Conservation (phyloP, 2,329 filamentous ascomycete species). For the Seiridium cupressi region DNA sequence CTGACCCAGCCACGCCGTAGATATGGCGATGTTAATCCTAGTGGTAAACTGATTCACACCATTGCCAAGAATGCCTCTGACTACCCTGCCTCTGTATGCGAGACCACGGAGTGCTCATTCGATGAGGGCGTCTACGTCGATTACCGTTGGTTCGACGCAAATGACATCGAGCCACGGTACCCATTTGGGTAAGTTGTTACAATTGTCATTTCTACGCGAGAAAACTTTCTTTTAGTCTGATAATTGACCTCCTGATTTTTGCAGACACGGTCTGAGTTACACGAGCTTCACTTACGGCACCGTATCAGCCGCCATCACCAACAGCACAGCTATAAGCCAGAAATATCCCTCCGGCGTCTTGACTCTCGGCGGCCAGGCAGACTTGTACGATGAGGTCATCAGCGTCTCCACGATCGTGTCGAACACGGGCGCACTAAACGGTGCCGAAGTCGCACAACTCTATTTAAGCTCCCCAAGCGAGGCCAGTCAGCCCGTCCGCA, state of each 20-base stretch:
- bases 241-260: too few relatives aligned
- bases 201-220: neutral
- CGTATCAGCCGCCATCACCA: slow-evolving; percentile 3
- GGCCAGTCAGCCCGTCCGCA: slow-evolving; percentile 34
- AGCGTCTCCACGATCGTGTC: slow-evolving; percentile 45
- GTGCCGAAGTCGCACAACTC: slow-evolving; percentile 56
- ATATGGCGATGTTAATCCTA: slow-evolving; percentile 59
- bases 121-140: slow-evolving; percentile 54
- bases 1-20: slow-evolving; percentile 39
- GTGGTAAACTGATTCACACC: slow-evolving; percentile 57
- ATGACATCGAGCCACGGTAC: slow-evolving; percentile 47
- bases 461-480: slow-evolving; percentile 52
- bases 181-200: slow-evolving; percentile 41
- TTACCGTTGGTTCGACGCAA: slow-evolving; percentile 52
- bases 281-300: slow-evolving; percentile 31
- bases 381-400: slow-evolving; percentile 53
- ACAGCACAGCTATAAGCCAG: slow-evolving; percentile 32
- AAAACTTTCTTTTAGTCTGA: too few relatives aligned
- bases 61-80: slow-evolving; percentile 47
- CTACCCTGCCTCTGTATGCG: slow-evolving; percentile 40
- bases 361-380: slow-evolving; percentile 51
- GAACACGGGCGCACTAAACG: slow-evolving; percentile 49
- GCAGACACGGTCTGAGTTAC: slow-evolving; percentile 48
- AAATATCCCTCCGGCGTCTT: slow-evolving; percentile 42
- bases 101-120: slow-evolving; percentile 11